phyloP scores from a whole-genome alignment of 2,329 filamentous ascomycete species.

The Periconia sp. region DNA sequence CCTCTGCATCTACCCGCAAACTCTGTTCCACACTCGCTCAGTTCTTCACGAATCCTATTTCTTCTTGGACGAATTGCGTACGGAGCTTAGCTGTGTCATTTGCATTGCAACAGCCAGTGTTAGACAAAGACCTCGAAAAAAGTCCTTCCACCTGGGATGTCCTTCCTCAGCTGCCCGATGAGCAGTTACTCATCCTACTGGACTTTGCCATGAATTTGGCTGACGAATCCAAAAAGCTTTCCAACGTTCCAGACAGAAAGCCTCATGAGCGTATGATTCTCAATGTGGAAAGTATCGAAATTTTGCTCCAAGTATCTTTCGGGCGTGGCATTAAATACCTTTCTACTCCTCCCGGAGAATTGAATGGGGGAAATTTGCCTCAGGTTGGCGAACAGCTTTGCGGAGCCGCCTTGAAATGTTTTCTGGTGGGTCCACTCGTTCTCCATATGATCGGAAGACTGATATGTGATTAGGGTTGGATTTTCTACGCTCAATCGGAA shows the following conservation, averaged over 20 bases:
- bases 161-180: constrained; percentile 50
- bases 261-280: constrained; percentile 56
- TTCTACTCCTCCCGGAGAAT: constrained; percentile 17
- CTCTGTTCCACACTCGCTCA: constrained; percentile 75
- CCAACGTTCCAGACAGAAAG: constrained; percentile 57
- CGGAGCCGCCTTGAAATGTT: constrained; percentile 36
- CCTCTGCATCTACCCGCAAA: constrained; percentile 69
- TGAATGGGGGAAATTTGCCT: constrained; percentile 13
- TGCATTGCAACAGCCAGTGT: constrained; percentile 48
- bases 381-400: constrained; percentile 36
- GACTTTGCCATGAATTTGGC: constrained; percentile 67
- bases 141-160: constrained; percentile 49
- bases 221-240: constrained; percentile 69
- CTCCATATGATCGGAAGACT: constrained; percentile 2
- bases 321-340: constrained; percentile 38
- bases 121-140: constrained; percentile 52
- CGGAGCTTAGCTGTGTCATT: constrained; percentile 65
- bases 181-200: constrained; percentile 59
- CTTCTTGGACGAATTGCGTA: constrained; percentile 67
- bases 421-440: constrained; percentile 24
- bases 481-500: constrained; percentile 69
- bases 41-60: constrained; percentile 72
- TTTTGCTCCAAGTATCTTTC: constrained; percentile 49
- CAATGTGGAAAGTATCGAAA: constrained; percentile 55
- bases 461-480: constrained; percentile 63